Base-by-base conservation (phyloP, 1,284 basidiomycete genomes). In the Moniliophthora roreri region DNA sequence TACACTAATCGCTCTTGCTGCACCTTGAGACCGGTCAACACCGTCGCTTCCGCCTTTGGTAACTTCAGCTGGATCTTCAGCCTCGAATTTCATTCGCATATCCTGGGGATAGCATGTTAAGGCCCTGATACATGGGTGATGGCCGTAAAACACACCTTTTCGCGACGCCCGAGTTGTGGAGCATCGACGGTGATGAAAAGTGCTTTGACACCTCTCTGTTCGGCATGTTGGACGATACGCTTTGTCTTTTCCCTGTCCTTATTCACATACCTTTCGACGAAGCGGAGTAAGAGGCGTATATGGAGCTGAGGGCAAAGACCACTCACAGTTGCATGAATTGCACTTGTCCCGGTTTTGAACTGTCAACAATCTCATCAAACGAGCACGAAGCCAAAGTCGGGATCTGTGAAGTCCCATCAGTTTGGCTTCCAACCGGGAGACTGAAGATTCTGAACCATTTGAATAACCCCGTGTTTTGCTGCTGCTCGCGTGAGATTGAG, bases 11-110 rank as follows among this genome's bases (percentile, higher is more conserved):
- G 95, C 95, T 55, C 94, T 78, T 1, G 95, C 95, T 3, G 93
- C 95, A 45, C 95, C 95, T 68, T 96, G 91, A 37, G 89, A 88
- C 41, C 92, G 82, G 64, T 95, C 87, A 20, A 94, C 80, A 20
- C 78, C 77, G 56, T 80, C 74, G 52, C 83, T 77, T 24, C 80
- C 76, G 32, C 76, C 68, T 67, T 80, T 78, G 18, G 68, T 76
- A 24, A 87, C 76, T 68, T 87, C 83, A 62, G 89, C 82, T 3
- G 91, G 89, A 57, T 91, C 91, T 40, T 85, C 86, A 7, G 89
- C 94, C 39, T 93, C 93, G 60, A 97, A 97, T 67, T 95, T 96
- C 80, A 91, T 91, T 37, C 95, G 80, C 95, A 98, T 98, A 66
- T 98, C 95, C 85, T 90, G 61, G 11, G 37, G 51, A 16, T 13